Evolutionary conservation across 257 asterid species (phyloP).

Genomic region (Cinchona pubescens): DNA sequence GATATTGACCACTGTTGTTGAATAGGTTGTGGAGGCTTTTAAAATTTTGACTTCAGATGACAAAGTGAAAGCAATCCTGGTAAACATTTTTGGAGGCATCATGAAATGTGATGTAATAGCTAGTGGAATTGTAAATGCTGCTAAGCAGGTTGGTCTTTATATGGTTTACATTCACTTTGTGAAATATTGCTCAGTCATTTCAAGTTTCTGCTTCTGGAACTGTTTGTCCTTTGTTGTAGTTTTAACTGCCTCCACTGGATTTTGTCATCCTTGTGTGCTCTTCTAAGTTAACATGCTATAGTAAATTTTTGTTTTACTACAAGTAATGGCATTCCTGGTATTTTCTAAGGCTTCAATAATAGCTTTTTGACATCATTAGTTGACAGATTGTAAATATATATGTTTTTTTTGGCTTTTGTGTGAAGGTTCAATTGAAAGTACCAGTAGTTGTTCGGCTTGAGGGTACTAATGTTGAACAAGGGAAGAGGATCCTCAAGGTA

Average conservation of each 20-base stretch:
- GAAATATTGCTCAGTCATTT: neutral
- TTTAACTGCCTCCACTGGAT: neutral
- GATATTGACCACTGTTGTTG: slow-evolving; percentile 18
- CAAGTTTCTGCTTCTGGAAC: neutral
- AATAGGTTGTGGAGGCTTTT: slow-evolving; percentile 97
- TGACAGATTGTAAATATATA: neutral
- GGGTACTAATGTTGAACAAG: slow-evolving; percentile 96
- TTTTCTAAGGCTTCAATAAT: neutral
- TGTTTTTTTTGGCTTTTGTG: slow-evolving; percentile 15
- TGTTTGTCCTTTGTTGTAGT: neutral
- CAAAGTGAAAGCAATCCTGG: slow-evolving; percentile 94
- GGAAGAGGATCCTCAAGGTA: slow-evolving; percentile 94
- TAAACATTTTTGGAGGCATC: slow-evolving; percentile 97
- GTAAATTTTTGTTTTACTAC: neutral
- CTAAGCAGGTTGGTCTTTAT: slow-evolving; percentile 57
- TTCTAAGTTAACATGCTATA: neutral
- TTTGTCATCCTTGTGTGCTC: neutral
- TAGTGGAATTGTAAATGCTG: slow-evolving; percentile 98
- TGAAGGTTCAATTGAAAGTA: slow-evolving; percentile 83
- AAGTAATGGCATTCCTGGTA: neutral
- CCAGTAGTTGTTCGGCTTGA: slow-evolving; percentile 96
- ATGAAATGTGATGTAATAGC: slow-evolving; percentile 99
- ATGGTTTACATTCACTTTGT: neutral
- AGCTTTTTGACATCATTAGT: neutral
- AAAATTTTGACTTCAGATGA: slow-evolving; percentile 94